Evolutionary conservation across 371 early-diverging fungal species (phyloP), one percentile per base, ranked within the genome.

Genomic region (Chytridium lagenaria): DNA sequence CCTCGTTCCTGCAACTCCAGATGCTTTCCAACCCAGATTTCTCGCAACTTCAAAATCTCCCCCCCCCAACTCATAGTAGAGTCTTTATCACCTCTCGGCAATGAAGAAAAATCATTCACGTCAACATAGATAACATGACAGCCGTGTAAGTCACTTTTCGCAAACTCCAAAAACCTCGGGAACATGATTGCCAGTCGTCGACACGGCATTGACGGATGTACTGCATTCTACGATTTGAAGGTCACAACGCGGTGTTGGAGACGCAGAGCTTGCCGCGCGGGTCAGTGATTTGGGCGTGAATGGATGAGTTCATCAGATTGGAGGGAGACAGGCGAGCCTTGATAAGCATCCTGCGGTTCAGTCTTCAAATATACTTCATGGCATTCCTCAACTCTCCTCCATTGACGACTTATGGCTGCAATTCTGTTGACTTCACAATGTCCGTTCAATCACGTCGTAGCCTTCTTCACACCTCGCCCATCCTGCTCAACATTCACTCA

Each of bases 21-120:
- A 74, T 98, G 98, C 73, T 89, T 87, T 36, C 88, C 85, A 30
- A 98, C 88, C 0, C 0, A 93, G 95, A 79, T 98, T n/a, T 97
- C 82, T 98, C 95, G 97, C 97, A 87, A 98, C 69, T 88, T 85
- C 72, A 87, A 83, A 69, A 96, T 92, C 76, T 95, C 89, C 51
- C 87, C 78, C 65, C 78, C 55, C 59, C n/a, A 86, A 72, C 38
- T 76, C 82, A 77, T 96, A 95, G 22, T 91, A 89, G 72, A 97
- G 77, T 67, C 90, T 87, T 92, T 90, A 78, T 97, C 22, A 98
- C 90, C 81, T 95, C 94, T 44, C 98, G 83, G 38, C 97, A 97
- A 76, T 97, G 90, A 95, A 96, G 80, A 96, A 95, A n/a, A 98
- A 97, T 98, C 98, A 76, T 95, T 94, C 78, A 98, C 85, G 78